Evolutionary conservation across 331 rosid species (phyloP).

Genomic region (Spiraea crenata): DNA sequence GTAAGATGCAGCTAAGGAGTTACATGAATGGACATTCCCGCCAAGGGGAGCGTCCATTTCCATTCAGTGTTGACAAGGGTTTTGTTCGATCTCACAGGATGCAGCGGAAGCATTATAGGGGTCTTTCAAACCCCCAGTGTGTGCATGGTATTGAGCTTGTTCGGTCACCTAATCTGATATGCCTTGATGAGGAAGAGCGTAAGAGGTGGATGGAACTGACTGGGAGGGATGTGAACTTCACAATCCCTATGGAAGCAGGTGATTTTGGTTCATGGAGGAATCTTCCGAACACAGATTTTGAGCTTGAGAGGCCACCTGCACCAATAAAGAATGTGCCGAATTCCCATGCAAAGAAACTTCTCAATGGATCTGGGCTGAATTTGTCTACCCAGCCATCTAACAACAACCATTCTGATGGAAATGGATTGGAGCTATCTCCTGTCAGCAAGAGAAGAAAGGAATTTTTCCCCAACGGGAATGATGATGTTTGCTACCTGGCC

Average conservation of each 20-base stretch:
- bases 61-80: conserved; percentile 87
- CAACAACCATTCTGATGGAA: conserved; percentile 53
- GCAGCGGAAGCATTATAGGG: conserved; percentile 95
- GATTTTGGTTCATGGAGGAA: conserved; percentile 91
- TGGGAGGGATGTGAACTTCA: conserved; percentile 79
- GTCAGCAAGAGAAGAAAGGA: conserved; percentile 78
- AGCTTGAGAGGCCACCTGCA: conserved; percentile 76
- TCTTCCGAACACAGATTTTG: conserved; percentile 84
- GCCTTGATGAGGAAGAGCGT: conserved; percentile 71
- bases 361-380: conserved; percentile 80
- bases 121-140: conserved; percentile 93
- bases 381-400: conserved; percentile 67
- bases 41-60: conserved; percentile 94
- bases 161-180: conserved; percentile 63
- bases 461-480: conserved; percentile 65
- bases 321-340: conserved; percentile 50
- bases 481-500: conserved; percentile 71
- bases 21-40: conserved; percentile 99
- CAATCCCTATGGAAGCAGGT: conserved; percentile 76
- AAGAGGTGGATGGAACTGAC: conserved; percentile 93
- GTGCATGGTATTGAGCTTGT: conserved; percentile 85
- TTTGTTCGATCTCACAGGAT: conserved; percentile 91
- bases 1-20: conserved; percentile 98
- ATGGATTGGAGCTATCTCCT: conserved; percentile 67
- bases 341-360: conserved; percentile 74